Percentiles rank a stretch among this genome's conserved stretches.
Conservation (phyloP, 768 basidiomycete genomes). For the Rhizopogon sp. region DNA sequence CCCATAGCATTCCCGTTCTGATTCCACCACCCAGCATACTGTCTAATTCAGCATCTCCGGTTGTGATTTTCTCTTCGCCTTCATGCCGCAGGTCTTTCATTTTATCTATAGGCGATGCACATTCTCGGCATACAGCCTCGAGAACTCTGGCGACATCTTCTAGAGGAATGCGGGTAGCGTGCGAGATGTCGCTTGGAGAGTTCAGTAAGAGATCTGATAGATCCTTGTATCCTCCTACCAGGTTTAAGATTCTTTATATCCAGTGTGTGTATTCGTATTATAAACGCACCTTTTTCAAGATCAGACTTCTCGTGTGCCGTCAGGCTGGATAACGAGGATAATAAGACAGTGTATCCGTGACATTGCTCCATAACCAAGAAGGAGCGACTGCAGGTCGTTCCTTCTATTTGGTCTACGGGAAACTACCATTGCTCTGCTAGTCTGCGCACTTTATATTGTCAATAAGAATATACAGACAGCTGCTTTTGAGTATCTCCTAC, state of each 20-base stretch:
- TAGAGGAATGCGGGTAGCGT: constrained; percentile 47
- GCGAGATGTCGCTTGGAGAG: constrained; percentile 47
- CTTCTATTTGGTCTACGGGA: too few relatives aligned
- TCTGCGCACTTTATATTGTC: neutral
- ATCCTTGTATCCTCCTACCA: constrained; percentile 43
- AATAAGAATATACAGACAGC: too few relatives aligned
- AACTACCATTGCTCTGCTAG: neutral
- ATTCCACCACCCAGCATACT: constrained; percentile 73
- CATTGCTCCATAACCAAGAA: too few relatives aligned
- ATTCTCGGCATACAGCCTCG: constrained; percentile 40
- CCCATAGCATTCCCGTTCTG: constrained; percentile 76
- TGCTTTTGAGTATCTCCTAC: too few relatives aligned
- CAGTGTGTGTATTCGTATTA: neutral
- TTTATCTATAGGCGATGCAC: constrained; percentile 31
- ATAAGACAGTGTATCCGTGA: neutral
- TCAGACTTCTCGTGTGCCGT: constrained; percentile 25
- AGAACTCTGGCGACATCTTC: constrained; percentile 48
- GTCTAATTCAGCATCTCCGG: constrained; percentile 73
- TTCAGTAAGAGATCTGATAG: constrained; percentile 47
- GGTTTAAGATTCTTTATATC: neutral
- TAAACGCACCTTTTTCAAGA: constrained; percentile 33
- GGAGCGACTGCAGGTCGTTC: too few relatives aligned
- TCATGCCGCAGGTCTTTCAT: constrained; percentile 36
- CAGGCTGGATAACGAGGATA: constrained; percentile 17
- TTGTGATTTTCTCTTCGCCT: constrained; percentile 51